Conservation (phyloP, 768 basidiomycete species). For the Amanita muscaria region DNA sequence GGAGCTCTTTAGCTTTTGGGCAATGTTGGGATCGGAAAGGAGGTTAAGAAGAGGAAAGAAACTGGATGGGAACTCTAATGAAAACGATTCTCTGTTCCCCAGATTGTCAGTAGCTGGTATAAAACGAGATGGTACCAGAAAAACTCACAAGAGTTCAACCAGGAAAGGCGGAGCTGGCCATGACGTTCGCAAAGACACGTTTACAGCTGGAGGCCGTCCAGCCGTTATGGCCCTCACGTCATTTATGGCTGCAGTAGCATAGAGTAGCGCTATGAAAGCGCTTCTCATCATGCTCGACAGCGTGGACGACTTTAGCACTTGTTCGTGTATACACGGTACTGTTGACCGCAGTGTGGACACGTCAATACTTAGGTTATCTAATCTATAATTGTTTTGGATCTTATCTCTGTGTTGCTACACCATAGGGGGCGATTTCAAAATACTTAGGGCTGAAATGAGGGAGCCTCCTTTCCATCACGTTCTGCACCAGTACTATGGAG, state of each 20-base stretch:
- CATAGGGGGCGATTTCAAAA: no score
- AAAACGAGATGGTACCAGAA: not conserved
- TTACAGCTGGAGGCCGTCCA: constrained; percentile 36
- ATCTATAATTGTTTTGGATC: no score
- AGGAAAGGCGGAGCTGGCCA: constrained; percentile 59
- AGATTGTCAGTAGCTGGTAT: not conserved
- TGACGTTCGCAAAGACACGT: constrained; percentile 50
- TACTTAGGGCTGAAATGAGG: no score
- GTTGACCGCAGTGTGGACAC: not conserved
- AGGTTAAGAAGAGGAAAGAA: constrained; percentile 74
- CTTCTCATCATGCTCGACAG: constrained; percentile 1
- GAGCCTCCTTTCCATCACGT: no score
- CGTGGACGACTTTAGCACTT: no score
- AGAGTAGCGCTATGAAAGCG: not conserved
- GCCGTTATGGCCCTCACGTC: not conserved
- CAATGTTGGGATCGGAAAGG: constrained; percentile 42
- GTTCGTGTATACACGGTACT: no score
- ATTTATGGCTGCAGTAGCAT: not conserved
- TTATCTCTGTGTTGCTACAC: no score
- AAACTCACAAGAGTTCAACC: constrained; percentile 52
- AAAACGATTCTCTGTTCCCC: constrained; percentile 63
- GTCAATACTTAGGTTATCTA: not conserved
- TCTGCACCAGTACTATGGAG: no score
- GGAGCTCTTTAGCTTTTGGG: constrained; percentile 24
- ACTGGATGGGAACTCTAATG: constrained; percentile 58